Evolutionary conservation across 2,329 filamentous ascomycete genomes (phyloP).

Genomic region (Myriosclerotinia scirpicola): DNA sequence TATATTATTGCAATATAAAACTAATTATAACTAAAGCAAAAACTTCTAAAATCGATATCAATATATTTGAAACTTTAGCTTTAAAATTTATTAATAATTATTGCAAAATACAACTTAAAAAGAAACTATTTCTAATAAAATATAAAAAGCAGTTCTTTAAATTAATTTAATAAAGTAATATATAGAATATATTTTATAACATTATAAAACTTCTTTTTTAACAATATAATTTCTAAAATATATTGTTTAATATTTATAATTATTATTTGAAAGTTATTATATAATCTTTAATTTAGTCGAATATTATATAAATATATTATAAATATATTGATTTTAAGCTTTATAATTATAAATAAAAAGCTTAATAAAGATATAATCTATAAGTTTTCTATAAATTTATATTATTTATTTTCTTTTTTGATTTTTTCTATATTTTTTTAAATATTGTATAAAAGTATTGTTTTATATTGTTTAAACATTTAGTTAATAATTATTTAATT

Average conservation of each 20-base stretch:
- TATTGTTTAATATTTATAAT: neutral
- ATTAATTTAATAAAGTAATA: neutral
- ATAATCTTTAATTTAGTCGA: neutral
- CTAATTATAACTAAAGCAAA: conserved; percentile 14
- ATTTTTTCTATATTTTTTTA: neutral
- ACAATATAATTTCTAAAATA: neutral
- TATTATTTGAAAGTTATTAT: conserved; percentile 1
- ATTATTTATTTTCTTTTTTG: neutral
- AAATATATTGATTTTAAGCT: neutral
- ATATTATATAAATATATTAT: conserved; percentile 10
- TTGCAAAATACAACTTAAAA: conserved; percentile 10
- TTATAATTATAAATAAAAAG: neutral
- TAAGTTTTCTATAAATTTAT: neutral
- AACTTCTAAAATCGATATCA: neutral
- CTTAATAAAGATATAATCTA: neutral
- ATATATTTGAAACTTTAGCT: neutral
- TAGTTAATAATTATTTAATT: neutral
- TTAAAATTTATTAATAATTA: conserved; percentile 20
- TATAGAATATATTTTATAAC: conserved; percentile 4
- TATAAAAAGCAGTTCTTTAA: conserved; percentile 1
- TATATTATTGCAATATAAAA: conserved; percentile 14
- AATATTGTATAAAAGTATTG: neutral
- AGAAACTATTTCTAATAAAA: conserved; percentile 12
- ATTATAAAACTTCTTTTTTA: conserved; percentile 4
- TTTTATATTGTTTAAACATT: neutral